A percentile compares a stretch with the other conserved stretches of the same genome.
Conservation (phyloP, 192 early-diverging fungal genomes). For the Nowakowskiella sp. region DNA sequence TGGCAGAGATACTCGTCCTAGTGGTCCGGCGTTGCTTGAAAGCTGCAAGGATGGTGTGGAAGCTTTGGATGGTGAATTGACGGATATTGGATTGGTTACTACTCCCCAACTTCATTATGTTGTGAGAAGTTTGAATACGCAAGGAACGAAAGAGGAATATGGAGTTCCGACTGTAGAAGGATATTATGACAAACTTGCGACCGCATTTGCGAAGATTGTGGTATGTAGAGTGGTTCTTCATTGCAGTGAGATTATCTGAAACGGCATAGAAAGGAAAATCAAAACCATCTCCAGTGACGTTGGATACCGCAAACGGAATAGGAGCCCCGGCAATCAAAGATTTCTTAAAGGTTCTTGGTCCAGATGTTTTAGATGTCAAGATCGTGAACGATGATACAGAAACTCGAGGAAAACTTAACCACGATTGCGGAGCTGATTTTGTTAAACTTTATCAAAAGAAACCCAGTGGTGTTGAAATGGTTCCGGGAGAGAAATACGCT, state of each 20-base stretch:
- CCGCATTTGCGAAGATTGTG: conserved; percentile 75
- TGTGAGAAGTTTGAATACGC: conserved; percentile 80
- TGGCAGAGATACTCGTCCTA: conserved; percentile 90
- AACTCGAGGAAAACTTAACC: conserved; percentile 72
- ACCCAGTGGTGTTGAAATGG: conserved; percentile 61
- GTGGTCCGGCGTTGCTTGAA: conserved; percentile 68
- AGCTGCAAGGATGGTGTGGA: conserved; percentile 76
- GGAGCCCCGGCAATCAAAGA: conserved; percentile 84
- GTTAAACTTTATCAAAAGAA: conserved; percentile 85
- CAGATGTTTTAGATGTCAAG: conserved; percentile 55
- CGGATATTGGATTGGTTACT: conserved; percentile 80
- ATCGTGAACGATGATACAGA: conserved; percentile 70
- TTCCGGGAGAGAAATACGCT: conserved; percentile 63
- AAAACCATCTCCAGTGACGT: conserved; percentile 55
- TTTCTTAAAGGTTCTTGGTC: conserved; percentile 56
- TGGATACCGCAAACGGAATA: conserved; percentile 96
- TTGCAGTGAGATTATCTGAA: not conserved
- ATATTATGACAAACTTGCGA: conserved; percentile 84
- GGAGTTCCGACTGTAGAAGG: conserved; percentile 85
- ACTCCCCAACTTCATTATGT: conserved; percentile 98
- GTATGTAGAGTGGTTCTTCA: conserved; percentile 30
- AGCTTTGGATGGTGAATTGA: conserved; percentile 57
- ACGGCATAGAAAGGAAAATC: conserved; percentile 57
- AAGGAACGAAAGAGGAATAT: conserved; percentile 62
- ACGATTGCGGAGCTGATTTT: conserved; percentile 90